These are phyloP conservation scores for Jasminum sambac DNA, from an alignment of 257 asterid species.

Conservation along the genomic window DNA sequence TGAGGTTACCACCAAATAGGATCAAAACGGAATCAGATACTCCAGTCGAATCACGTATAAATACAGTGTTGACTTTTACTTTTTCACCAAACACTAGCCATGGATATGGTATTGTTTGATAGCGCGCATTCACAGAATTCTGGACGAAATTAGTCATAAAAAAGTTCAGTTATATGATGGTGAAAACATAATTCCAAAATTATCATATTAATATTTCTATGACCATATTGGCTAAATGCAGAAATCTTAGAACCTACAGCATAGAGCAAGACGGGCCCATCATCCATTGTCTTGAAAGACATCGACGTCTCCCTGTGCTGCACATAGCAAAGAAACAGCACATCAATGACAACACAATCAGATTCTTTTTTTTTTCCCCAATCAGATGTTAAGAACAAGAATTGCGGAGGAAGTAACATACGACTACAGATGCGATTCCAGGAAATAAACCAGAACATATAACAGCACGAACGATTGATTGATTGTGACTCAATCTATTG, in stretches of 20 bases:
- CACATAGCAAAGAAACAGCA: slow-evolving; percentile 25
- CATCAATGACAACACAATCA: slow-evolving; percentile 17
- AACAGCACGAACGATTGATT: slow-evolving; percentile 93
- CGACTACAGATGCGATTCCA: slow-evolving; percentile 94
- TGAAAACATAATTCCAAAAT: not conserved
- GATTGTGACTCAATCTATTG: slow-evolving; percentile 86
- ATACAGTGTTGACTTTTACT: slow-evolving; percentile 93
- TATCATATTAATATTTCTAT: slow-evolving; percentile 11
- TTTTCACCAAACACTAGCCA: slow-evolving; percentile 98
- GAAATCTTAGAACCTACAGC: slow-evolving; percentile 62
- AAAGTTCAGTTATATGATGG: slow-evolving; percentile 19
- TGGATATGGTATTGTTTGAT: slow-evolving; percentile 89
- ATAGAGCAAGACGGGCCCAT: slow-evolving; percentile 88
- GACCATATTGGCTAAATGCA: slow-evolving; percentile 10
- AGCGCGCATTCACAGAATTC: slow-evolving; percentile 98
- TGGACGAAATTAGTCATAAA: slow-evolving; percentile 37
- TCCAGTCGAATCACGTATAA: slow-evolving; percentile 96
- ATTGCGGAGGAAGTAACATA: slow-evolving; percentile 35
- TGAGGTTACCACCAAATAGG: slow-evolving; percentile 87
- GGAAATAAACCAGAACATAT: slow-evolving; percentile 97
- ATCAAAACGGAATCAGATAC: slow-evolving; percentile 95
- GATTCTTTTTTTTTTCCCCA: not conserved
- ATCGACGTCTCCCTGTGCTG: slow-evolving; percentile 95
- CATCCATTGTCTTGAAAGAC: slow-evolving; percentile 99
- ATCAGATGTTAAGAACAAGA: not conserved